Evolutionary conservation across 306 rosid species (phyloP).

Genomic region (Echinosophora koreensis): DNA sequence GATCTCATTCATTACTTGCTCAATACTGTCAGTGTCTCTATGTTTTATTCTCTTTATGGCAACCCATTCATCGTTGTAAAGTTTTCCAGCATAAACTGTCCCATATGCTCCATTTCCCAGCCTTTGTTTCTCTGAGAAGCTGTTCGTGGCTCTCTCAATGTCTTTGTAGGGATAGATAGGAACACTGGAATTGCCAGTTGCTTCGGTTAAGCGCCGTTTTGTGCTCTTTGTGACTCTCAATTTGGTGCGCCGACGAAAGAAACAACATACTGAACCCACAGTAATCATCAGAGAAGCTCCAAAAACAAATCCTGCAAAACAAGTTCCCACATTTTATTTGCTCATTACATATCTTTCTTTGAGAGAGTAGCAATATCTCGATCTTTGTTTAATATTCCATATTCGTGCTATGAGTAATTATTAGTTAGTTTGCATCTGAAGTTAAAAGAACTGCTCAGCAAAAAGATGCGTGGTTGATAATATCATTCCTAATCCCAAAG

Average conservation of each 20-base stretch:
- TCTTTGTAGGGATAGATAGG: conserved; percentile 80
- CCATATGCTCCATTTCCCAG: conserved; percentile 93
- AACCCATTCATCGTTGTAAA: conserved; percentile 70
- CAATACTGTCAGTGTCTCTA: conserved; percentile 73
- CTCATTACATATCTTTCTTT: not conserved
- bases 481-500: not conserved
- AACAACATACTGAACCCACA: conserved; percentile 63
- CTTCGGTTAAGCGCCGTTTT: conserved; percentile 79
- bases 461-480: not conserved
- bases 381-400: not conserved
- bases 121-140: conserved; percentile 82
- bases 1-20: conserved; percentile 90
- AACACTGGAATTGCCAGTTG: conserved; percentile 72
- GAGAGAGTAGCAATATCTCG: not conserved
- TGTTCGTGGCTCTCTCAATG: conserved; percentile 81
- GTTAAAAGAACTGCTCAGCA: not conserved
- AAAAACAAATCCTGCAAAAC: conserved; percentile 58
- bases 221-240: conserved; percentile 66
- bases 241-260: conserved; percentile 66
- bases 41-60: conserved; percentile 85
- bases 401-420: not conserved
- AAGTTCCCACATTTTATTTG: not conserved
- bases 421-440: not conserved
- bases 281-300: conserved; percentile 62
- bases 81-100: conserved; percentile 88